These are phyloP conservation scores for Amauroascus verrucosus DNA, from an alignment of 2,329 filamentous ascomycete species.

Conservation along the genomic window DNA sequence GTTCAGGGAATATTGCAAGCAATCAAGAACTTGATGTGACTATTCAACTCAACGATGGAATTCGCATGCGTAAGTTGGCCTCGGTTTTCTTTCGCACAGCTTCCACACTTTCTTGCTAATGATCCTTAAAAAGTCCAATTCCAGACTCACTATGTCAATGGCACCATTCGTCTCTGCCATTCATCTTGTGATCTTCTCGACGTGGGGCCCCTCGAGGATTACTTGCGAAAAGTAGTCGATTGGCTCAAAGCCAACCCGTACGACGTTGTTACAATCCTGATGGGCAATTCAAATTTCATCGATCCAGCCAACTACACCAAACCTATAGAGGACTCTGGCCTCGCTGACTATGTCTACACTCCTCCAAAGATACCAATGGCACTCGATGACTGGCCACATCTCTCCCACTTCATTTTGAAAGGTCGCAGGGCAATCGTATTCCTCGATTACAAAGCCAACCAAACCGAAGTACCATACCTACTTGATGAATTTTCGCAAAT, in stretches of 20 bases:
- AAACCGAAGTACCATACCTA: constrained; percentile 68
- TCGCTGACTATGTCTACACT: constrained; percentile 62
- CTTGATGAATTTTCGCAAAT: constrained; percentile 79
- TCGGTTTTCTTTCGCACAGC: no score
- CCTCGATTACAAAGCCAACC: constrained; percentile 76
- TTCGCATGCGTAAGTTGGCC: constrained; percentile 42
- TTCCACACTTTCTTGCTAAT: background rate
- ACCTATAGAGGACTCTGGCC: constrained; percentile 60
- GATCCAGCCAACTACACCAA: constrained; percentile 52
- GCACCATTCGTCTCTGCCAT: constrained; percentile 68
- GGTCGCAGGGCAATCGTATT: constrained; percentile 67
- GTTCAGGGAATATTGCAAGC: constrained; percentile 58
- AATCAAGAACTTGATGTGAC: constrained; percentile 63
- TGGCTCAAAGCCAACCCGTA: constrained; percentile 73
- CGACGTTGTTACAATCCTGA: constrained; percentile 77
- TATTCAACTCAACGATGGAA: constrained; percentile 65
- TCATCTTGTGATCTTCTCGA: constrained; percentile 73
- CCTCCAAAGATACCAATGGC: constrained; percentile 62
- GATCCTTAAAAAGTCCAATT: constrained; percentile 45
- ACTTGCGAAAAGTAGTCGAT: constrained; percentile 55
- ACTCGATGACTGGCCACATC: constrained; percentile 70
- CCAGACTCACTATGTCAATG: constrained; percentile 47
- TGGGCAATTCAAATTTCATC: constrained; percentile 75
- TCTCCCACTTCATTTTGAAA: constrained; percentile 62
- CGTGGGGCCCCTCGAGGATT: constrained; percentile 64